A percentile compares a stretch with the other conserved stretches of the same genome.
These are phyloP conservation scores for Priceomyces fermenticarens DNA, from an alignment of 805 yeast species.

Conservation along the genomic window DNA sequence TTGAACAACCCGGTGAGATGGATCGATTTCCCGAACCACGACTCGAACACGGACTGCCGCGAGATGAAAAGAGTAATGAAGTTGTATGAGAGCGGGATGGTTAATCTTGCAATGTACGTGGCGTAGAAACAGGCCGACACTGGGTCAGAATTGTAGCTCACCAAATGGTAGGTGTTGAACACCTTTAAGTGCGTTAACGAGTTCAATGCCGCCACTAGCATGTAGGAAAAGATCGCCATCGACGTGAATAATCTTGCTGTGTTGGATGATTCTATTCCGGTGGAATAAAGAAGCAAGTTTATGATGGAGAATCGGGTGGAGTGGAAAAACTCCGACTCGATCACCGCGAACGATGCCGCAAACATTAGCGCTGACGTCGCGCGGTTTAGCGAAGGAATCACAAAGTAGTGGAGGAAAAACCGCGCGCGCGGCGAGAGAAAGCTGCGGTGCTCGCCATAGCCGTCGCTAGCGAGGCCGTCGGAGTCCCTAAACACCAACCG, in stretches of 20 bases:
- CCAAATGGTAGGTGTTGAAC: constrained; percentile 75
- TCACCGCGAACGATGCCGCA: constrained; percentile 47
- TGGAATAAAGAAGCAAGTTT: constrained; percentile 41
- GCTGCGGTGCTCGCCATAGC: too few species aligned
- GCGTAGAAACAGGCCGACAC: constrained; percentile 75
- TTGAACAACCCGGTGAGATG: constrained; percentile 73
- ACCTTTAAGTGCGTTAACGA: constrained; percentile 66
- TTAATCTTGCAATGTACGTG: constrained; percentile 75
- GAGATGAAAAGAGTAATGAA: constrained; percentile 64
- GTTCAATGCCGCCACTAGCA: constrained; percentile 64
- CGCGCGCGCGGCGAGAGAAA: constrained; percentile 39
- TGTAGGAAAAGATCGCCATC: constrained; percentile 49
- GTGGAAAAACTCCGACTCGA: constrained; percentile 75
- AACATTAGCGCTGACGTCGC: constrained; percentile 41
- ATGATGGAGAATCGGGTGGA: constrained; percentile 64
- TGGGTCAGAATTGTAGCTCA: constrained; percentile 67
- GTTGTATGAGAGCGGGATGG: constrained; percentile 79
- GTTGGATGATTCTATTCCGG: constrained; percentile 23
- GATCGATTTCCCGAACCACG: constrained; percentile 72
- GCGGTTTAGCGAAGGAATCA: constrained; percentile 48
- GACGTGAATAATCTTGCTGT: constrained; percentile 39
- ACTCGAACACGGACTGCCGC: constrained; percentile 56
- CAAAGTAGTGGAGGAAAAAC: constrained; percentile 37
- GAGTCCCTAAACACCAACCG: constrained; percentile 18
- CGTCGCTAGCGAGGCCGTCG: constrained; percentile 8